phyloP scores from a whole-genome alignment of 108 stramenopile genomes.

The Stephanodiscus minutulus region DNA sequence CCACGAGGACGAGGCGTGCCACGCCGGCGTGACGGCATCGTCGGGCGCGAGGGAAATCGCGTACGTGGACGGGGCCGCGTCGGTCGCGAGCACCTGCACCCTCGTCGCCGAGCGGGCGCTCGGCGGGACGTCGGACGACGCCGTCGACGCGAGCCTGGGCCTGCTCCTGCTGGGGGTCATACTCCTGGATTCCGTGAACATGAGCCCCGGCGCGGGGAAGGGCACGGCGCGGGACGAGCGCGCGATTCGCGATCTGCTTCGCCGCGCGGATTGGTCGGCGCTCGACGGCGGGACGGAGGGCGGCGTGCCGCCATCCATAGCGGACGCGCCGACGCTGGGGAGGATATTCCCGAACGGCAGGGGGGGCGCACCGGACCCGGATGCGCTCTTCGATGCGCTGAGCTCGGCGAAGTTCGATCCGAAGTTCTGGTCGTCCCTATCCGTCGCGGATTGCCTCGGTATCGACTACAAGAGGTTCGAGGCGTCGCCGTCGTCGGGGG shows the following conservation, averaged over 20 bases:
- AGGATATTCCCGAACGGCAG: conserved; percentile 38
- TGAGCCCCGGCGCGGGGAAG: conserved; percentile 69
- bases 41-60: too few relatives aligned
- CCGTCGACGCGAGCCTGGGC: conserved; percentile 43
- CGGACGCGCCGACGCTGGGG: conserved; percentile 8
- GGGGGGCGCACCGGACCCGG: conserved; percentile 33
- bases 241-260: conserved; percentile 55
- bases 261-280: conserved; percentile 59
- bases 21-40: conserved; percentile 50
- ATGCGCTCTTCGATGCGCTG: conserved; percentile 59
- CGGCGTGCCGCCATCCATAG: too few relatives aligned
- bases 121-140: background rate
- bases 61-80: conserved; percentile 52
- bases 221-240: conserved; percentile 66
- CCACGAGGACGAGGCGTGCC: conserved; percentile 69
- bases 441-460: conserved; percentile 64
- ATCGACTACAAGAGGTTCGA: conserved; percentile 79
- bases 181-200: conserved; percentile 83
- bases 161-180: conserved; percentile 71
- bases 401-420: conserved; percentile 68
- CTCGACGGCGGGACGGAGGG: background rate
- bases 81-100: conserved; percentile 75
- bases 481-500: background rate
- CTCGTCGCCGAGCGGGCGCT: conserved; percentile 63
- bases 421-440: conserved; percentile 70